A percentile compares a stretch with the other conserved stretches of the same genome.
Evolutionary conservation across 179 eudicot species (phyloP).

Genomic region (Patellifolia procumbens): DNA sequence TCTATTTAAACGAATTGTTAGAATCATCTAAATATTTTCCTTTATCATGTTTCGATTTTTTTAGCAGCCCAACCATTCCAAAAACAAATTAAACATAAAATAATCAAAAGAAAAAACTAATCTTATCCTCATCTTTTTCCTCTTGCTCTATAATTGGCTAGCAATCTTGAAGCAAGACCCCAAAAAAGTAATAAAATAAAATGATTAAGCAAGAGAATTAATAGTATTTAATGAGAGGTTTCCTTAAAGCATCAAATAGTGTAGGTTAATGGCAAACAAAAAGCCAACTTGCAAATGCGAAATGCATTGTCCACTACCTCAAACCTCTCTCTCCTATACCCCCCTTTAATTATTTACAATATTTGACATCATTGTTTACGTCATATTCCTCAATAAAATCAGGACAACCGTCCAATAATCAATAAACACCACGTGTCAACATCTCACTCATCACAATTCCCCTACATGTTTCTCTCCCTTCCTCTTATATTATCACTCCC

Average conservation of each 20-base stretch:
- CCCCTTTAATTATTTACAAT: not conserved
- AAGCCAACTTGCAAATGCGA: slow-evolving; percentile 31
- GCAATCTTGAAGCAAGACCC: slow-evolving; percentile 17
- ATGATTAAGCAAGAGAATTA: not conserved
- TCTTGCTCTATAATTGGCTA: slow-evolving; percentile 34
- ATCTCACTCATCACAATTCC: slow-evolving; percentile 2
- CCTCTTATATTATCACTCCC: slow-evolving; percentile 30
- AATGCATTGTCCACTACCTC: slow-evolving; percentile 35
- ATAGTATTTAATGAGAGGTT: not conserved
- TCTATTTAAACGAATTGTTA: too few species aligned
- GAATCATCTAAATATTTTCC: too few species aligned
- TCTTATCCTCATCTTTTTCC: slow-evolving; percentile 16
- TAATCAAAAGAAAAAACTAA: not conserved
- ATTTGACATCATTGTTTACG: slow-evolving; percentile 28
- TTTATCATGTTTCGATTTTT: too few species aligned
- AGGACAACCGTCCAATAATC: slow-evolving; percentile 21
- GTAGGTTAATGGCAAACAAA: slow-evolving; percentile 46
- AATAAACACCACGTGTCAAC: slow-evolving; percentile 15
- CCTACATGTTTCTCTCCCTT: not conserved
- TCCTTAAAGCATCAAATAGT: slow-evolving; percentile 31
- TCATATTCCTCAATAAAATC: slow-evolving; percentile 12
- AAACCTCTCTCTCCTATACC: slow-evolving; percentile 26
- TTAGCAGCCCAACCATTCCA: not conserved
- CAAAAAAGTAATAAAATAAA: not conserved
- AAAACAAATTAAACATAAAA: not conserved